Conservation (phyloP, 176 grass and related monocot genomes). For the Themeda triandra region DNA sequence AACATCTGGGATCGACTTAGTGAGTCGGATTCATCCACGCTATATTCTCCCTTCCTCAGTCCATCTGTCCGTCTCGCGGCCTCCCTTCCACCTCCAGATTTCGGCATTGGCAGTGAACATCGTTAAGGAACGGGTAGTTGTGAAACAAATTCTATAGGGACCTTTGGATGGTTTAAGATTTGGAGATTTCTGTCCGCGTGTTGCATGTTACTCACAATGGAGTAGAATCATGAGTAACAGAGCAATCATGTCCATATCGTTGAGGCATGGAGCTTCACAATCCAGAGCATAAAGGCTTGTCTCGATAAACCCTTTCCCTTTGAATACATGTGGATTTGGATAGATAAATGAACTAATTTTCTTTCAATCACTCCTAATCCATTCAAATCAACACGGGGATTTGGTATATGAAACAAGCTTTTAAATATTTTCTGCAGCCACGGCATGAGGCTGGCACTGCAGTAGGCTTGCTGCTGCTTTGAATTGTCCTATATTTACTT, state of each 20-base stretch:
- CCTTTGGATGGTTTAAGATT: not conserved
- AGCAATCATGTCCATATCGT: not conserved
- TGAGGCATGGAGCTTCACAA: not conserved
- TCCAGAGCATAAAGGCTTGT: too few species aligned
- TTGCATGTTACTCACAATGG: not conserved
- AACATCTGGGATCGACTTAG: too few species aligned
- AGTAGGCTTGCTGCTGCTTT: not conserved
- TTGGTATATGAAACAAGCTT: too few species aligned
- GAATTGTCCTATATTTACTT: not conserved
- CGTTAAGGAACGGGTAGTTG: too few species aligned
- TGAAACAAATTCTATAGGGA: not conserved
- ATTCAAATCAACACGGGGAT: too few species aligned
- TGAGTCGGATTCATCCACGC: not conserved
- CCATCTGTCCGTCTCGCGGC: too few species aligned
- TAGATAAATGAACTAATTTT: too few species aligned
- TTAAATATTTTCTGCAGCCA: not conserved
- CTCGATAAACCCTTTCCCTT: too few species aligned
- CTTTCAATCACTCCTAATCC: too few species aligned
- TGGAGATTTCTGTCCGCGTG: not conserved
- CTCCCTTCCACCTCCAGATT: too few species aligned
- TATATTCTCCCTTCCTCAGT: not conserved
- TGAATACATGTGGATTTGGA: too few species aligned
- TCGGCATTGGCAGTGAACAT: too few species aligned
- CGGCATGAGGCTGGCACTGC: not conserved
- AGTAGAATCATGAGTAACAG: not conserved